Conservation (phyloP, 805 yeast genomes). For the Candida maris region DNA sequence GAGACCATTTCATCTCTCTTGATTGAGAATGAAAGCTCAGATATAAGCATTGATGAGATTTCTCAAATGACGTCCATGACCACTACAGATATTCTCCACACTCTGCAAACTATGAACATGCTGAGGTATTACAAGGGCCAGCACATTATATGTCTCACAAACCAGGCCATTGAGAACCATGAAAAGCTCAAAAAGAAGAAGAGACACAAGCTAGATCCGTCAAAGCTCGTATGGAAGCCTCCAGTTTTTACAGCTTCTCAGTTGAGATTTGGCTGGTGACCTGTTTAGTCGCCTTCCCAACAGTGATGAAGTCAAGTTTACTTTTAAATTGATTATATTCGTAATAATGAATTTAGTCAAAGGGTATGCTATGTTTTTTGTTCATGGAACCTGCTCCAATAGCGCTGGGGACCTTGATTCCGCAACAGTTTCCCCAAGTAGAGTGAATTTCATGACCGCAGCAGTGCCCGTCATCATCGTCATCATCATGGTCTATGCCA, state of each 20-base stretch:
- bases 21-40: slow-evolving; percentile 54
- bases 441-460: slow-evolving; percentile 35
- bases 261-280: slow-evolving; percentile 89
- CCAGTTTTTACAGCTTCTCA: slow-evolving; percentile 96
- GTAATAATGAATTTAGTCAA: slow-evolving; percentile 43
- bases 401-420: slow-evolving; percentile 93
- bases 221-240: slow-evolving; percentile 82
- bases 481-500: slow-evolving; percentile 25
- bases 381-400: slow-evolving; percentile 76
- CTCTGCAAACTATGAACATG: slow-evolving; percentile 87
- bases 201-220: slow-evolving; percentile 72
- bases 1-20: slow-evolving; percentile 76
- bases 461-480: slow-evolving; percentile 23
- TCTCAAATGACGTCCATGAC: slow-evolving; percentile 89
- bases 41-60: slow-evolving; percentile 78
- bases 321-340: no score
- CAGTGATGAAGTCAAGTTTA: no score
- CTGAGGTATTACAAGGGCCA: slow-evolving; percentile 92
- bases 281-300: no score
- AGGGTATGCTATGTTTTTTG: slow-evolving; percentile 50
- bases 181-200: slow-evolving; percentile 63
- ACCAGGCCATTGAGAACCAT: slow-evolving; percentile 72
- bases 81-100: slow-evolving; percentile 90
- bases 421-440: slow-evolving; percentile 98
- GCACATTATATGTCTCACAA: slow-evolving; percentile 83